Evolutionary conservation across 2,329 filamentous ascomycete species (phyloP).

Genomic region (Diaporthe humulicola): DNA sequence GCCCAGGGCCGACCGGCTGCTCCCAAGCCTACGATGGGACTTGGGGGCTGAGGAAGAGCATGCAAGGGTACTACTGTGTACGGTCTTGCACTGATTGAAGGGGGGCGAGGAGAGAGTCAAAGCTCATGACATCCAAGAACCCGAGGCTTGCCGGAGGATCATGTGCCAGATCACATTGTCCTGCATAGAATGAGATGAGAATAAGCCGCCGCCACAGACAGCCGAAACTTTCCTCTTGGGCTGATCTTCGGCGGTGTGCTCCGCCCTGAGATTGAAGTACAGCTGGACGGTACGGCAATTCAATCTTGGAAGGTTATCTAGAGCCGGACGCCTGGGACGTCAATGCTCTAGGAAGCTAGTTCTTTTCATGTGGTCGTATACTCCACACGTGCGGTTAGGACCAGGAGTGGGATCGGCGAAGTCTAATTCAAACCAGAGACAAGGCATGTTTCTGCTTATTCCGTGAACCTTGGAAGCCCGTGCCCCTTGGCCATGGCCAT

Average conservation of each 20-base stretch:
- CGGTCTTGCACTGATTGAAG: neutral
- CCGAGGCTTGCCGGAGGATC: neutral
- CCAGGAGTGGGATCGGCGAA: neutral
- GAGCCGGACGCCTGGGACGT: neutral
- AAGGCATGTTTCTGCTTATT: neutral
- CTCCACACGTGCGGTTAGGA: neutral
- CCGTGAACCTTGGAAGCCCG: neutral
- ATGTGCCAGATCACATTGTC: neutral
- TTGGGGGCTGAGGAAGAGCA: neutral
- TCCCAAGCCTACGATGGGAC: no score
- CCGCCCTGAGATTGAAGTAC: neutral
- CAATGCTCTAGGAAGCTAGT: neutral
- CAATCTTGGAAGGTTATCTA: neutral
- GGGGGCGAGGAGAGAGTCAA: neutral
- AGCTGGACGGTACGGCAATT: neutral
- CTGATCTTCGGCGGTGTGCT: no score
- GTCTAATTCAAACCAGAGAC: neutral
- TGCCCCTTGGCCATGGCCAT: neutral
- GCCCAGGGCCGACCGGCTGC: neutral
- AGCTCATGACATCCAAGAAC: neutral
- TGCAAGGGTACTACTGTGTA: neutral
- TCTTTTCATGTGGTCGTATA: neutral
- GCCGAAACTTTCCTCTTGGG: neutral
- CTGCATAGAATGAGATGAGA: no score
- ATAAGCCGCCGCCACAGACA: neutral